These are phyloP conservation scores for Zarea fungicola DNA, from an alignment of 2,329 filamentous ascomycete species.

Conservation along the genomic window DNA sequence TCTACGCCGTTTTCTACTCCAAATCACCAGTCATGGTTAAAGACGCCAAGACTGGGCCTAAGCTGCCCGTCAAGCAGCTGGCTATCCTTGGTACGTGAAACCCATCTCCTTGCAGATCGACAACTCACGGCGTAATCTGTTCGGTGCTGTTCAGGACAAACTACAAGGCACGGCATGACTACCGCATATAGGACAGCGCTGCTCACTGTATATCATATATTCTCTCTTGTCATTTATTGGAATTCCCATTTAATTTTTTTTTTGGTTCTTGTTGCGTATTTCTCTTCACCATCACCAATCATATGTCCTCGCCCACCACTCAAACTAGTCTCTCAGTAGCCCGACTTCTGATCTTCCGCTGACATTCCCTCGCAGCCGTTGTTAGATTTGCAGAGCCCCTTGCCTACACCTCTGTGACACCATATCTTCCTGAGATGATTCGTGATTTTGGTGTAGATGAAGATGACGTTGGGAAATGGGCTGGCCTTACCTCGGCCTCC, in stretches of 20 bases:
- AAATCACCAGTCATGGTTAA: slow-evolving; percentile 7
- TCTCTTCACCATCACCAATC: background rate
- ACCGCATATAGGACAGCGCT: no score
- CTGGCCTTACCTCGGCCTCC: slow-evolving; percentile 65
- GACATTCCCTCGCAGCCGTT: slow-evolving; percentile 48
- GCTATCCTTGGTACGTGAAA: slow-evolving; percentile 63
- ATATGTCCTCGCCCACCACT: no score
- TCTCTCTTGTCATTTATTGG: no score
- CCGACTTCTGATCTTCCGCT: background rate
- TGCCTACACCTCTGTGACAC: slow-evolving; percentile 66
- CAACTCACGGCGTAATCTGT: background rate
- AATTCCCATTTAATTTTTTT: no score
- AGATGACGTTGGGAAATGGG: slow-evolving; percentile 73
- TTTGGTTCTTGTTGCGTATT: no score
- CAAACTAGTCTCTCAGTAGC: background rate
- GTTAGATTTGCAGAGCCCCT: slow-evolving; percentile 74
- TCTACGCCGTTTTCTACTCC: no score
- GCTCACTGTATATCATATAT: no score
- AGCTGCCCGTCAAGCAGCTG: slow-evolving; percentile 72
- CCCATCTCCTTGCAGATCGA: background rate
- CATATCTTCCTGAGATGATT: slow-evolving; percentile 75
- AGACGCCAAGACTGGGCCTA: slow-evolving; percentile 36
- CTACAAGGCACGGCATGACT: background rate
- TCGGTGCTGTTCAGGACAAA: slow-evolving; percentile 14
- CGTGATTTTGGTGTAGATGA: slow-evolving; percentile 67